Base-by-base conservation (phyloP, 2,329 filamentous ascomycete species). In the Cladosporium sp. region DNA sequence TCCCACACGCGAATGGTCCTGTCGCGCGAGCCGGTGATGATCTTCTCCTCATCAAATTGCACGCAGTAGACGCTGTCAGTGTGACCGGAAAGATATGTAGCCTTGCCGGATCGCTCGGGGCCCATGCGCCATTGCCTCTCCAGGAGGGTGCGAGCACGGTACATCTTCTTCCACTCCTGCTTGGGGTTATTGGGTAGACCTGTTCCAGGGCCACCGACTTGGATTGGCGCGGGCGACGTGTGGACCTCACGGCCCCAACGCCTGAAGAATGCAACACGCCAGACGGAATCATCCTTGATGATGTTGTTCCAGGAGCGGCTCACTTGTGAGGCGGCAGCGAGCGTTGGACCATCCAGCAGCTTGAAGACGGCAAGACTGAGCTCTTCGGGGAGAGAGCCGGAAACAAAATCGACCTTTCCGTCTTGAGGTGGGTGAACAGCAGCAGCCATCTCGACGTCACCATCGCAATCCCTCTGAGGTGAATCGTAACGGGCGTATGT, bases 41-140 rank as follows among this genome's bases (percentile, higher is more conserved):
- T 97, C 79, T 98, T 99, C 75, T 91, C 85, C 89, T 98, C 94
- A 77, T 99, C 95, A 76, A 98, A 99, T 76, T 99, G 95, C 65
- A 96, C 87, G 78, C 95, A 99, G 80, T 99, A 99, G 65, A 99
- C 96, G 70, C 93, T 97, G 77, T 99, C 95, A 29, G 89, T 89
- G 77, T 99, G 95, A 2, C 95, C 95, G 72, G 95, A 92, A 26
- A 99, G 85, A 77, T 97, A 98, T 65, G 96, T 88, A 0, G 92
- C 89, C 55, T 88, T 89, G 10, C 93, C 91, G 70, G 89, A 88
- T 65, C 71, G 65, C 28, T 91, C 90, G 60, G 88, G 82, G 72
- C 87, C 89, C n/a, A 70, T 69, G 16, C 74, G 72, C 95, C 95
- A 99, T 68, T 91, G 88, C 69, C 84, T 82, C 71, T 92, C 89